phyloP scores from a whole-genome alignment of 495 filamentous ascomycete genomes.

The Penicillium soppii region DNA sequence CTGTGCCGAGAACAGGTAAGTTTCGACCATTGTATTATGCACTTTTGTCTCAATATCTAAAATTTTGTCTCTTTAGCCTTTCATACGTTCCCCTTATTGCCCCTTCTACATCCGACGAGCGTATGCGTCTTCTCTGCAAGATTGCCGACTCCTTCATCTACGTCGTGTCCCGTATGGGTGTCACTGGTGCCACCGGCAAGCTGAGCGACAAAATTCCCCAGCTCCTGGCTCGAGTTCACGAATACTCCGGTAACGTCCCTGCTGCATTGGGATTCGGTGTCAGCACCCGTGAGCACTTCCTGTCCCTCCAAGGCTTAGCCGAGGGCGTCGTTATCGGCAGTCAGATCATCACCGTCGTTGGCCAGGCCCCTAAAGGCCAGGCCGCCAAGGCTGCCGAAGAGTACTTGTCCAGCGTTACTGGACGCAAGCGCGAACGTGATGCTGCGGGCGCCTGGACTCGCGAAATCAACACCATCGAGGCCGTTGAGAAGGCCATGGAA shows the following conservation, averaged over 20 bases:
- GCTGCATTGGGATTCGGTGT: constrained; percentile 94
- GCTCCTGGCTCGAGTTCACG: constrained; percentile 81
- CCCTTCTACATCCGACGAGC: constrained; percentile 84
- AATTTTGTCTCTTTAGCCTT: constrained; percentile 49
- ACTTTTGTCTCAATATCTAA: background rate
- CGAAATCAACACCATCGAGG: constrained; percentile 52
- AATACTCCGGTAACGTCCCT: constrained; percentile 85
- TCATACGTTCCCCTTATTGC: constrained; percentile 96
- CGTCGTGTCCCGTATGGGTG: constrained; percentile 96
- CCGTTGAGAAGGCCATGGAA: constrained; percentile 61
- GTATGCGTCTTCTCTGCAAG: constrained; percentile 93
- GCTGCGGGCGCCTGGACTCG: constrained; percentile 30
- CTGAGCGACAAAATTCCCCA: constrained; percentile 78
- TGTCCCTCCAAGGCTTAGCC: constrained; percentile 75
- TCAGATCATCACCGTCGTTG: constrained; percentile 81
- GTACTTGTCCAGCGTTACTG: constrained; percentile 80
- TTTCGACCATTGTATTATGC: background rate
- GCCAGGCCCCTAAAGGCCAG: constrained; percentile 66
- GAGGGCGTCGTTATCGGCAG: constrained; percentile 98
- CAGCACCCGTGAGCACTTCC: constrained; percentile 91
- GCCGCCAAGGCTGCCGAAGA: constrained; percentile 75
- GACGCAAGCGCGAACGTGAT: constrained; percentile 50
- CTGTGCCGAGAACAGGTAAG: constrained; percentile 72
- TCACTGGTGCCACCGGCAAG: constrained; percentile 84
- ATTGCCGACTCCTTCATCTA: constrained; percentile 99